Percentiles rank a stretch among this genome's conserved stretches.
phyloP scores from a whole-genome alignment of 169 alveolate genomes.

The Theileria luwenshuni region DNA sequence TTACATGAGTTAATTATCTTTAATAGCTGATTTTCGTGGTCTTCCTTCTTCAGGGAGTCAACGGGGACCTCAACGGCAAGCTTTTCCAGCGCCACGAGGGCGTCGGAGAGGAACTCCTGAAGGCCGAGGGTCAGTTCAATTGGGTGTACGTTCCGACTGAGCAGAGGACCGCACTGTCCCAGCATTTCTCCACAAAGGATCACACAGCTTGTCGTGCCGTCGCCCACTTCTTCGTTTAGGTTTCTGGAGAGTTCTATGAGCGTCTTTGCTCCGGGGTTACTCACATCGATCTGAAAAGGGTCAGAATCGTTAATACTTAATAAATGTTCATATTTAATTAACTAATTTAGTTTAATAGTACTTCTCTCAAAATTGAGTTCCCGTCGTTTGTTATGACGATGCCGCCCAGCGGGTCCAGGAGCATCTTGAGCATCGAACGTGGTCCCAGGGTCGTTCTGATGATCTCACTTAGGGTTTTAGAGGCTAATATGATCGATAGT shows the following conservation, averaged over 20 bases:
- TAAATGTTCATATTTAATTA: not conserved
- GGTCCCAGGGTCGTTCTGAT: constrained; percentile 98
- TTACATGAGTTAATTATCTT: constrained; percentile 79
- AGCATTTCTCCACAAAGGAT: constrained; percentile 96
- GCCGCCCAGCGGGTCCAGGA: constrained; percentile 99
- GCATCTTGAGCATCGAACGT: constrained; percentile 98
- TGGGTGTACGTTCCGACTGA: constrained; percentile 94
- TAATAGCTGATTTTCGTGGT: constrained; percentile 83
- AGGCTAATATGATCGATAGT: constrained; percentile 89
- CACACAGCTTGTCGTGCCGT: constrained; percentile 98
- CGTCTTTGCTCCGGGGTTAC: constrained; percentile 98
- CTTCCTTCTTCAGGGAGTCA: constrained; percentile 85
- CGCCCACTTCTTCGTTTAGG: constrained; percentile 99
- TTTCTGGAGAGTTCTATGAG: constrained; percentile 96
- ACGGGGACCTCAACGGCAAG: constrained; percentile 87
- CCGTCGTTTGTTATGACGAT: constrained; percentile 98
- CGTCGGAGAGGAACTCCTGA: constrained; percentile 92
- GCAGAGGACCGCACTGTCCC: constrained; percentile 92
- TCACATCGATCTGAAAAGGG: constrained; percentile 93
- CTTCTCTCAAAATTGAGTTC: constrained; percentile 95
- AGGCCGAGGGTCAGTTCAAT: constrained; percentile 92
- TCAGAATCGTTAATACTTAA: too few species aligned
- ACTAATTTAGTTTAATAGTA: constrained; percentile 17
- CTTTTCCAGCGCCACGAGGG: constrained; percentile 83
- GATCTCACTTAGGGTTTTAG: constrained; percentile 95